These are phyloP conservation scores for Flaveria bidentis DNA, from an alignment of 129 eudicot species.

Conservation along the genomic window DNA sequence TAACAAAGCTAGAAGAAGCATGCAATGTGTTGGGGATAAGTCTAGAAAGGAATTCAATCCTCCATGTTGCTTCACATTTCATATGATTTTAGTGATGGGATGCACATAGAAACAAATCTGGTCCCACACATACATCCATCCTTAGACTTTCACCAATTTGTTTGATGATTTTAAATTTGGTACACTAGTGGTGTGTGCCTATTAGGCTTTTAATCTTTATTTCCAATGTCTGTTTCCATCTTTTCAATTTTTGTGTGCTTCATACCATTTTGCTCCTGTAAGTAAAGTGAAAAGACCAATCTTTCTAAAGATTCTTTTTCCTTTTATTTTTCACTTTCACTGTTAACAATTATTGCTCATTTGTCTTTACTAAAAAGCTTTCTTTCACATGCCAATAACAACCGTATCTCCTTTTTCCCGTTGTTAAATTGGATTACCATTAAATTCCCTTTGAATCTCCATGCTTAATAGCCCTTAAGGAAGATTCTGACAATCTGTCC, in stretches of 20 bases:
- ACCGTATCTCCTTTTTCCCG: not conserved
- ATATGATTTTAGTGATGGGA: constrained; percentile 28
- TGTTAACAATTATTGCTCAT: constrained; percentile 21
- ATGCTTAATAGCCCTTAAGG: not conserved
- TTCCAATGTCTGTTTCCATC: constrained; percentile 31
- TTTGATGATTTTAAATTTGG: constrained; percentile 14
- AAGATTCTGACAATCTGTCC: not conserved
- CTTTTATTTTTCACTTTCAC: constrained; percentile 17
- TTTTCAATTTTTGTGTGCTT: constrained; percentile 30
- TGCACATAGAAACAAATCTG: constrained; percentile 29
- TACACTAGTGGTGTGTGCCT: constrained; percentile 24
- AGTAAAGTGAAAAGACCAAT: constrained; percentile 32
- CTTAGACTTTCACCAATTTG: constrained; percentile 31
- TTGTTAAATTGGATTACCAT: not conserved
- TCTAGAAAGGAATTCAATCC: constrained; percentile 15
- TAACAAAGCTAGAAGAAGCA: constrained; percentile 20
- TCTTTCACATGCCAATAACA: not conserved
- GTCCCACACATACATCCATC: constrained; percentile 22
- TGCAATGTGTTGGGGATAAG: constrained; percentile 20
- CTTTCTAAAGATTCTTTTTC: constrained; percentile 29
- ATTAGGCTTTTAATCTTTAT: constrained; percentile 30
- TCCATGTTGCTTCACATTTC: constrained; percentile 12
- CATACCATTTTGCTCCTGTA: constrained; percentile 22
- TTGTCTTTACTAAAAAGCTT: constrained; percentile 22
- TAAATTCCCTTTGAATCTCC: not conserved